Evolutionary conservation across 495 filamentous ascomycete species (phyloP).

Genomic region (Penicillium mononematosum): DNA sequence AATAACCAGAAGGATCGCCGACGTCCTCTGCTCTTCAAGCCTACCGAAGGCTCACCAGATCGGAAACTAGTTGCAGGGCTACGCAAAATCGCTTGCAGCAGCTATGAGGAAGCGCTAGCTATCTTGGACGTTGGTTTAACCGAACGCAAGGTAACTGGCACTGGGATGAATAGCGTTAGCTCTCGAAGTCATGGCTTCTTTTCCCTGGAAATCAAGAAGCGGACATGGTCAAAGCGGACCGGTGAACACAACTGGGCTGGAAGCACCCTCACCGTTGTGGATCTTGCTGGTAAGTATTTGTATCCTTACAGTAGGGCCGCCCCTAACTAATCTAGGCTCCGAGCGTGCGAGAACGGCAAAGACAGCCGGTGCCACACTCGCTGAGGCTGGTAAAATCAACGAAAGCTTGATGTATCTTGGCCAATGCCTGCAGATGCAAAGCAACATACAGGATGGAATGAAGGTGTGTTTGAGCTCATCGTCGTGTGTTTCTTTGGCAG

Average conservation of each 20-base stretch:
- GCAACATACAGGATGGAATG: conserved; percentile 65
- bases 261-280: conserved; percentile 83
- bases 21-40: conserved; percentile 80
- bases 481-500: background rate
- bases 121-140: conserved; percentile 87
- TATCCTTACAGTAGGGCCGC: background rate
- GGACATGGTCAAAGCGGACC: conserved; percentile 50
- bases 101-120: conserved; percentile 80
- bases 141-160: conserved; percentile 85
- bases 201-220: conserved; percentile 89
- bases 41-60: conserved; percentile 78
- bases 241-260: conserved; percentile 68
- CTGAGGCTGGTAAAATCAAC: conserved; percentile 96
- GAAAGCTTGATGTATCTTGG: conserved; percentile 97
- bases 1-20: conserved; percentile 64
- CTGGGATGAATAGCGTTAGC: conserved; percentile 82
- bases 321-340: conserved; percentile 53
- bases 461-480: conserved; percentile 56
- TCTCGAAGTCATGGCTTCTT: conserved; percentile 96
- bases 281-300: conserved; percentile 69
- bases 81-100: conserved; percentile 85
- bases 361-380: conserved; percentile 86
- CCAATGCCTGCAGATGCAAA: conserved; percentile 96
- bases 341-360: conserved; percentile 92
- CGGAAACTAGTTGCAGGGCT: conserved; percentile 89